Base-by-base conservation (phyloP, 2,329 filamentous ascomycete species). In the Sporothrix variecibatus region DNA sequence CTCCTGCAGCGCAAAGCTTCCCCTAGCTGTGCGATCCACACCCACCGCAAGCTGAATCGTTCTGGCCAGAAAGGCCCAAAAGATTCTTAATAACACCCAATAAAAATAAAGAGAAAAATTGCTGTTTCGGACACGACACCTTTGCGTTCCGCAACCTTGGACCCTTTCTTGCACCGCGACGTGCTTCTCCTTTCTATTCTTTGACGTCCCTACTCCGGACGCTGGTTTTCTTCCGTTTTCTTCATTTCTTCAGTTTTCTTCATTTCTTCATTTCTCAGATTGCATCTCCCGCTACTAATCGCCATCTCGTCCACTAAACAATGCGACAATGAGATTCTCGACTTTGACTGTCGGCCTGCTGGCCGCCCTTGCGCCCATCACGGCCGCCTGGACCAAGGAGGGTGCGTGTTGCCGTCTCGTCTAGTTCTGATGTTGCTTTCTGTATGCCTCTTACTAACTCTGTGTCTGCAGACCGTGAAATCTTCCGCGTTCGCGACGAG, bases 401-500 rank as follows among this genome's bases (percentile, higher is more conserved):
- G 93, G 93, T 93, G 83, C 78, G 86, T 82, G 12, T 31, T 43
- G 3, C 34, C 40, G 12, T 26, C 26, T 56, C 12, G 51, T 7
- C 15, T 56, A 15, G 20, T 38, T 38, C 9, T 34, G 31, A 2
- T 68, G 60, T 31, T 34, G 58, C 76, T 43, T 72, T 31, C 56
- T 46, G 6, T 64, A 43, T 23, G 7, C 20, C 17, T 17, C 23
- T 71, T 56, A 5, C 67, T 74, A 65, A 69, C 53, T 28, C 46
- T 28, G 26, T 70, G 38, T 0, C 15, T 26, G 46, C 80, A 97
- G 96, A 99, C 84, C 94, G 97, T 81, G 96, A 99, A 85, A 98
- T 99, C 85, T 99, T 99, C 86, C 93, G 94, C 79, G 88, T 99
- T 76, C 92, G 92, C 80, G 94, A 98, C 84, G 96, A 98, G 82